These are phyloP conservation scores for Sherardia arvensis DNA, from an alignment of 257 asterid genomes.

Conservation along the genomic window DNA sequence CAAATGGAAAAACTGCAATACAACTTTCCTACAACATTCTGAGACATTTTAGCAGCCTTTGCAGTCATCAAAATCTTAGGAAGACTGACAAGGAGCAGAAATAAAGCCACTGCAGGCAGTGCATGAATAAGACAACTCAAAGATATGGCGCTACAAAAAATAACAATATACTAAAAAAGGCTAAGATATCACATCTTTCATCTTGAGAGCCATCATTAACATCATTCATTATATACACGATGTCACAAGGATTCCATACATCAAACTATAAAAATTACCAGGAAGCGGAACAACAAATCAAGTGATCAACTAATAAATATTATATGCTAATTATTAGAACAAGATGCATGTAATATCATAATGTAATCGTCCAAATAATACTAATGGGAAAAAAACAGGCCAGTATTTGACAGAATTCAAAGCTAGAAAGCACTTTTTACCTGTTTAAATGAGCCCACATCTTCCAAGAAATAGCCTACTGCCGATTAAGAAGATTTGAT, in stretches of 20 bases:
- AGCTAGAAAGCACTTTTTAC: slow-evolving; percentile 19
- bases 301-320: background rate
- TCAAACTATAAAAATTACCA: background rate
- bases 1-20: too few relatives aligned
- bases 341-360: background rate
- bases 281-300: background rate
- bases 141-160: background rate
- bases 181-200: background rate
- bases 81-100: background rate
- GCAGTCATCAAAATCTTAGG: background rate
- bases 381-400: background rate
- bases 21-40: too few relatives aligned
- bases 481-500: slow-evolving; percentile 20
- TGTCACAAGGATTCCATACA: background rate
- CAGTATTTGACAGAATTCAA: background rate
- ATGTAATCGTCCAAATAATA: background rate
- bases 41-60: background rate
- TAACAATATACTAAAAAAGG: background rate
- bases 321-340: background rate
- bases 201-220: background rate
- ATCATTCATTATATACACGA: background rate
- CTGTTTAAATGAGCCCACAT: slow-evolving; percentile 20
- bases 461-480: slow-evolving; percentile 12
- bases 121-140: background rate
- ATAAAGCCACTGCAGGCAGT: background rate